Evolutionary conservation across 495 filamentous ascomycete species (phyloP).

Genomic region (Aspergillus wentii): DNA sequence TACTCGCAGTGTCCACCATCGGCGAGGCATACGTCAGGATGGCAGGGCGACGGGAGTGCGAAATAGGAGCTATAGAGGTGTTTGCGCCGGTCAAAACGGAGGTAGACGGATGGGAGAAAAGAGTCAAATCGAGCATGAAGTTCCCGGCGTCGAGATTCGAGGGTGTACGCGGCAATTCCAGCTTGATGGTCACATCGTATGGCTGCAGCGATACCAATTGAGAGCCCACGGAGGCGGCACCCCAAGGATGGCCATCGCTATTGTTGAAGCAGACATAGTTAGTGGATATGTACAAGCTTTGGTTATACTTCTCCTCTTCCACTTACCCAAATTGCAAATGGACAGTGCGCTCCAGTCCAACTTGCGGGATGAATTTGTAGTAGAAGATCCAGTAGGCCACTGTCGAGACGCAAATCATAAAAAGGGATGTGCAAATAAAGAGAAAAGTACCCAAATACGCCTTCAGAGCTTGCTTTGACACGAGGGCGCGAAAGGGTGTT

Average conservation of each 20-base stretch:
- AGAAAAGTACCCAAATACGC: slow-evolving; percentile 69
- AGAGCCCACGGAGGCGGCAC: slow-evolving; percentile 32
- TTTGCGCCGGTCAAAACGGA: slow-evolving; percentile 17
- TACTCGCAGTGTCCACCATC: slow-evolving; percentile 47
- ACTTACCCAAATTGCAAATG: slow-evolving; percentile 77
- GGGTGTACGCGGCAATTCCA: slow-evolving; percentile 64
- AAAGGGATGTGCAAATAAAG: slow-evolving; percentile 49
- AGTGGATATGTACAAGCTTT: not conserved
- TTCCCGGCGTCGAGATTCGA: slow-evolving; percentile 62
- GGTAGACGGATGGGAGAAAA: slow-evolving; percentile 41
- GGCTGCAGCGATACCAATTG: slow-evolving; percentile 40
- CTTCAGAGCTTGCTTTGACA: slow-evolving; percentile 62
- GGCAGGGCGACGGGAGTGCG: slow-evolving; percentile 53
- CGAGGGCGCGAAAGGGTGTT: slow-evolving; percentile 38
- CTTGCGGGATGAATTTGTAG: slow-evolving; percentile 71
- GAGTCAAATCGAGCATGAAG: slow-evolving; percentile 86
- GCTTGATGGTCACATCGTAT: slow-evolving; percentile 66
- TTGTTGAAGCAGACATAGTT: slow-evolving; percentile 1
- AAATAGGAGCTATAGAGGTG: slow-evolving; percentile 24
- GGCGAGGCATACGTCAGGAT: slow-evolving; percentile 63
- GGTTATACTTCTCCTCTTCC: slow-evolving; percentile 4
- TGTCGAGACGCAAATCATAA: slow-evolving; percentile 58
- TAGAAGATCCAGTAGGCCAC: slow-evolving; percentile 77
- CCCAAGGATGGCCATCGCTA: slow-evolving; percentile 41
- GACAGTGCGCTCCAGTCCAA: slow-evolving; percentile 58